Percentiles rank a stretch among this genome's conserved stretches.
Evolutionary conservation across 371 early-diverging fungal genomes (phyloP).

Genomic region (Quaeritorhiza haematococci): DNA sequence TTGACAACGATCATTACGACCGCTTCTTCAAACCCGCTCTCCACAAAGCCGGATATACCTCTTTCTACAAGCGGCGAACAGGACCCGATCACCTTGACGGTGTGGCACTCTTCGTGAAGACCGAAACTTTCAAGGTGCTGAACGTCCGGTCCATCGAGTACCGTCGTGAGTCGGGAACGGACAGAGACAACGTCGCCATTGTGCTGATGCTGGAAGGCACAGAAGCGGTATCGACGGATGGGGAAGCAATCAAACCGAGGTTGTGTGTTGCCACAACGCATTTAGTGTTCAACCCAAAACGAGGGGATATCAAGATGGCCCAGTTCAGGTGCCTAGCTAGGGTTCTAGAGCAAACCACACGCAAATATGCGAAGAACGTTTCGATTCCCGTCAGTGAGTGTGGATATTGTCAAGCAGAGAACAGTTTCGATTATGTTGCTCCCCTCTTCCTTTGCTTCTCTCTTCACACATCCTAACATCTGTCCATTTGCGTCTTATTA

Average conservation of each 20-base stretch:
- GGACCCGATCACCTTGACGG: background rate
- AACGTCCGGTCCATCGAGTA: background rate
- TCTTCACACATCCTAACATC: too few species aligned
- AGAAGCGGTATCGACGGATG: too few species aligned
- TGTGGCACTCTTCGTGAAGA: slow-evolving; percentile 1
- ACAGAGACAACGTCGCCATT: slow-evolving; percentile 1
- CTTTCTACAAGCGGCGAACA: background rate
- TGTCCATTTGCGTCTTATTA: too few species aligned
- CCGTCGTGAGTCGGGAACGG: background rate
- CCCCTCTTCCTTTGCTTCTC: too few species aligned
- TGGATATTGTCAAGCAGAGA: too few species aligned
- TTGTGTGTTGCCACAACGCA: slow-evolving; percentile 24
- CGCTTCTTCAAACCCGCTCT: background rate
- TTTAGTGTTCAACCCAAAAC: slow-evolving; percentile 22
- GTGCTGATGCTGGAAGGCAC: background rate
- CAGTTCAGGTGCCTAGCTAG: slow-evolving; percentile 10
- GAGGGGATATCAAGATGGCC: slow-evolving; percentile 16
- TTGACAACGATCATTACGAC: background rate
- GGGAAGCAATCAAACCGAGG: background rate
- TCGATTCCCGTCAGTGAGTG: too few species aligned
- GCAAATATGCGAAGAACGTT: too few species aligned
- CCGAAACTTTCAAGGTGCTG: background rate
- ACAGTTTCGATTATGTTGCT: too few species aligned
- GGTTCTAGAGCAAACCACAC: too few species aligned
- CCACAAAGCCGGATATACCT: background rate